Percentiles rank a stretch among this genome's conserved stretches.
Conservation (phyloP, 2,329 filamentous ascomycete genomes). For the Paraphaeosphaeria minitans region DNA sequence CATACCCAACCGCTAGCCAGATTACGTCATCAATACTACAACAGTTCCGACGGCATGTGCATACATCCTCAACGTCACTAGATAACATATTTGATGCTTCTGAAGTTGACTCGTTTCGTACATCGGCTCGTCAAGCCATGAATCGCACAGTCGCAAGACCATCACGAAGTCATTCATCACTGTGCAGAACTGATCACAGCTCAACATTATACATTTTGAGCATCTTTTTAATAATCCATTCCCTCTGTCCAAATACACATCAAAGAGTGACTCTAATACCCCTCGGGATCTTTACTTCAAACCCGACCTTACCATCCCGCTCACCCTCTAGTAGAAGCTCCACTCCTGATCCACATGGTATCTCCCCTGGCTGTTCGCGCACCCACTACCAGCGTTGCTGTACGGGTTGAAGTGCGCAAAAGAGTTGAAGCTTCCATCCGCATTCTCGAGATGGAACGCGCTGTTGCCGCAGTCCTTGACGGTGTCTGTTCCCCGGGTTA, state of each 20-base stretch:
- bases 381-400: not conserved
- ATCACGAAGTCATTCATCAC: not conserved
- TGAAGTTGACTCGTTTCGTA: not conserved
- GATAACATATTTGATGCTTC: too few species aligned
- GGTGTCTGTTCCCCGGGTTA: not conserved
- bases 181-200: not conserved
- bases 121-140: not conserved
- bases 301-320: not conserved
- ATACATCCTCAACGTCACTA: not conserved
- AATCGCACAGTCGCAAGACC: not conserved
- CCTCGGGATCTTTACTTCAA: not conserved
- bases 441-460: not conserved
- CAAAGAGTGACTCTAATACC: not conserved
- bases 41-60: not conserved
- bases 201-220: not conserved
- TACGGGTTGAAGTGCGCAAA: not conserved
- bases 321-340: not conserved
- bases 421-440: not conserved
- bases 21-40: not conserved
- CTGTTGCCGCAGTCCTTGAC: not conserved
- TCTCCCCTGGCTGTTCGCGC: not conserved
- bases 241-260: not conserved
- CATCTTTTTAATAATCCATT: not conserved
- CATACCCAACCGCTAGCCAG: not conserved
- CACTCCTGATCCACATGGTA: conserved; percentile 1